These are phyloP conservation scores for Gnetum montanum DNA, from an alignment of 75 land plant species.

Conservation along the genomic window DNA sequence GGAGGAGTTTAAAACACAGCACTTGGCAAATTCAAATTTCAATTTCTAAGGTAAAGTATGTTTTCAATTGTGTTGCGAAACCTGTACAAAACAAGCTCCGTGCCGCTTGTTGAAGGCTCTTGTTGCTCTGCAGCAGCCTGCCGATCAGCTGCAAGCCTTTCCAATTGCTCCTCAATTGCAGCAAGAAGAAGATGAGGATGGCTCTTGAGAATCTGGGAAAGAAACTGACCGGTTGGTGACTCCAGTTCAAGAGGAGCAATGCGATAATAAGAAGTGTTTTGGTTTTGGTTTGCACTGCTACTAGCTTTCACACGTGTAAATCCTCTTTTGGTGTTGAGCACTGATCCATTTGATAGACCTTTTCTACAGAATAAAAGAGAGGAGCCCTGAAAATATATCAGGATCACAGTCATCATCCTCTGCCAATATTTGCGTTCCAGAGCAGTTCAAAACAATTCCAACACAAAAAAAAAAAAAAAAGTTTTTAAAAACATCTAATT, in stretches of 20 bases:
- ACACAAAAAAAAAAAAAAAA: too few relatives aligned
- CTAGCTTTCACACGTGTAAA: conserved; percentile 1
- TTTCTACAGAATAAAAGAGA: background rate
- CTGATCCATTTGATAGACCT: background rate
- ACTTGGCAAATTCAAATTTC: too few relatives aligned
- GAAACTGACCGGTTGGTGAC: conserved; percentile 61
- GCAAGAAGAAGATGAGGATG: conserved; percentile 74
- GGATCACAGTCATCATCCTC: too few relatives aligned
- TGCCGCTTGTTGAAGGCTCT: conserved; percentile 23
- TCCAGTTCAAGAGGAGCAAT: conserved; percentile 53
- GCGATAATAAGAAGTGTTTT: conserved; percentile 4
- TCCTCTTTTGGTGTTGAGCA: background rate
- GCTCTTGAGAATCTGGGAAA: conserved; percentile 43
- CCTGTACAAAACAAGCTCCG: conserved; percentile 63
- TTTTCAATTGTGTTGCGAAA: too few relatives aligned
- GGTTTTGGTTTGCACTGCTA: conserved; percentile 1
- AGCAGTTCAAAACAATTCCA: too few relatives aligned
- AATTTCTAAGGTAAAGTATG: too few relatives aligned
- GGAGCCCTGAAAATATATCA: conserved; percentile 4
- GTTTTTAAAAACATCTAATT: too few relatives aligned
- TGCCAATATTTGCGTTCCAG: too few relatives aligned
- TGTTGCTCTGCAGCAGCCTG: conserved; percentile 33
- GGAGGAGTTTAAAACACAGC: too few relatives aligned
- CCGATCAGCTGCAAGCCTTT: conserved; percentile 47
- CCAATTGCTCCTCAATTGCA: conserved; percentile 70